These are phyloP conservation scores for Ogataea methanolica DNA, from an alignment of 805 yeast species.

Conservation along the genomic window DNA sequence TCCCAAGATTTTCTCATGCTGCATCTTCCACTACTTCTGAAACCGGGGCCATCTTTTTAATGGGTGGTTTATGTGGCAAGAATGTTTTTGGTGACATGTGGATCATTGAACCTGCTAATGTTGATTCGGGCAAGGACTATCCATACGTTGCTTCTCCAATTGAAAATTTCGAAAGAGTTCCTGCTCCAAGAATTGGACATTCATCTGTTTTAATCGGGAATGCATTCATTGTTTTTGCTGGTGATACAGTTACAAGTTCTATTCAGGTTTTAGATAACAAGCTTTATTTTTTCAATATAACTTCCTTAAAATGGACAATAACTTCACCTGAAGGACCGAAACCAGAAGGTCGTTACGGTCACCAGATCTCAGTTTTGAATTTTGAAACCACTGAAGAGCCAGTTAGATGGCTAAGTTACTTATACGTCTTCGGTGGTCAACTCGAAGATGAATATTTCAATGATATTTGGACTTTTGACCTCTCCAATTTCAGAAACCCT, in stretches of 20 bases:
- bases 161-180: conserved; percentile 72
- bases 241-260: conserved; percentile 84
- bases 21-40: conserved; percentile 74
- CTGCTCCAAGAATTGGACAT: conserved; percentile 97
- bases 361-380: conserved; percentile 75
- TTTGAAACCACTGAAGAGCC: conserved; percentile 40
- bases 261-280: conserved; percentile 82
- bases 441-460: conserved; percentile 73
- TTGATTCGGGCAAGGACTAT: conserved; percentile 23
- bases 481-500: conserved; percentile 79
- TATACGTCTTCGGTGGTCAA: conserved; percentile 94
- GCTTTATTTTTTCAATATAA: conserved; percentile 78
- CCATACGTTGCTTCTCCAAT: conserved; percentile 45
- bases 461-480: conserved; percentile 82
- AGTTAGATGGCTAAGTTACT: conserved; percentile 39
- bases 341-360: conserved; percentile 94
- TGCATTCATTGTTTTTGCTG: conserved; percentile 93
- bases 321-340: conserved; percentile 70
- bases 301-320: conserved; percentile 72
- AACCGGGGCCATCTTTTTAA: conserved; percentile 74
- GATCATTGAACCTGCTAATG: conserved; percentile 58
- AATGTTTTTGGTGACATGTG: conserved; percentile 95
- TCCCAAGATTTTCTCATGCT: conserved; percentile 93
- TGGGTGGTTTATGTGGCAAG: conserved; percentile 94
- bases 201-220: conserved; percentile 89